These are phyloP conservation scores for Aureobasidium uvarum DNA, from an alignment of 2,329 filamentous ascomycete genomes.

Conservation along the genomic window DNA sequence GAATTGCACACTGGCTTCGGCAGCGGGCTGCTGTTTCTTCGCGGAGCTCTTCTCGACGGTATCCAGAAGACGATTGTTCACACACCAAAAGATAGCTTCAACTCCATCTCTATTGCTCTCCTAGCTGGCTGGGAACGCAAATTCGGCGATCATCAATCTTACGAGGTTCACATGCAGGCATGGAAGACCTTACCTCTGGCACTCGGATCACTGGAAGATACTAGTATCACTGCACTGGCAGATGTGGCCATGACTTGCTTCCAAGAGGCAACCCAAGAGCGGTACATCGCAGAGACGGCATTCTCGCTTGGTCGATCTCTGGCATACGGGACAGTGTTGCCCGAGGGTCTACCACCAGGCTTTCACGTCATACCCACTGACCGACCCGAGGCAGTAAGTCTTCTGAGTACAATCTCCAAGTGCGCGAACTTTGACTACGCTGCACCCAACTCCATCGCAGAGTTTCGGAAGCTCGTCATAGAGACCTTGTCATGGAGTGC, in stretches of 20 bases:
- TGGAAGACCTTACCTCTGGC: conserved; percentile 30
- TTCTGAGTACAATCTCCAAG: conserved; percentile 27
- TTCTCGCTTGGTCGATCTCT: not conserved
- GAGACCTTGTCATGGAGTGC: conserved; percentile 32
- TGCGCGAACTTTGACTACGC: conserved; percentile 17
- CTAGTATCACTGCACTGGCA: conserved; percentile 30
- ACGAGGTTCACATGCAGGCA: conserved; percentile 31
- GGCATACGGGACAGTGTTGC: conserved; percentile 1
- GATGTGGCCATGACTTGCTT: conserved; percentile 31
- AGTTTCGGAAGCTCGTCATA: conserved; percentile 28
- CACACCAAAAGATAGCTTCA: conserved; percentile 27
- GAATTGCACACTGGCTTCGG: conserved; percentile 29
- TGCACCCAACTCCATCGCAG: conserved; percentile 3
- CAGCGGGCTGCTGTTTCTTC: conserved; percentile 30
- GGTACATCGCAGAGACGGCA: not conserved
- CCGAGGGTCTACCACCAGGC: conserved; percentile 25
- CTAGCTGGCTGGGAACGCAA: conserved; percentile 33
- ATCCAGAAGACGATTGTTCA: conserved; percentile 29
- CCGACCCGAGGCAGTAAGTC: conserved; percentile 30
- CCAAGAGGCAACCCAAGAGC: conserved; percentile 28
- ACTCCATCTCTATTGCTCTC: conserved; percentile 31
- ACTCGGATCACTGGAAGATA: conserved; percentile 28
- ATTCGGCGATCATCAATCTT: conserved; percentile 31
- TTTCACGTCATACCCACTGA: conserved; percentile 28
- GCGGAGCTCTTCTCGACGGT: conserved; percentile 31